A percentile compares a stretch with the other conserved stretches of the same genome.
These are phyloP conservation scores for Elsinoe necatrix DNA, from an alignment of 2,329 filamentous ascomycete genomes.

Conservation along the genomic window DNA sequence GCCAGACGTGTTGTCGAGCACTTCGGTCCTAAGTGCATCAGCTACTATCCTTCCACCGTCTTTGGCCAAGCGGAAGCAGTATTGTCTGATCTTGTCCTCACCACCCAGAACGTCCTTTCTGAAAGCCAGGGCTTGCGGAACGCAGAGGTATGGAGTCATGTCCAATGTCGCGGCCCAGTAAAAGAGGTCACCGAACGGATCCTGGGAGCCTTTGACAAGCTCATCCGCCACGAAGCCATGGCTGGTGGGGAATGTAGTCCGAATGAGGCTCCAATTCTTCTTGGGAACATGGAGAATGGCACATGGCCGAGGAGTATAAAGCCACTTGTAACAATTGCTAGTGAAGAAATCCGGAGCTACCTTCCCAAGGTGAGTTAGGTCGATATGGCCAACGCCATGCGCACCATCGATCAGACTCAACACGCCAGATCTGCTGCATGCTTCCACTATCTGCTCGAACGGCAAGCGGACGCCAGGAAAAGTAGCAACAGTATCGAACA, in stretches of 20 bases:
- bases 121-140: constrained; percentile 62
- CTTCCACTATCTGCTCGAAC: constrained; percentile 56
- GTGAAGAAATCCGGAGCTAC: constrained; percentile 75
- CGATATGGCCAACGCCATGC: constrained; percentile 74
- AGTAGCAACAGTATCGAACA: constrained; percentile 76
- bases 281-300: constrained; percentile 71
- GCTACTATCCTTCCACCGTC: constrained; percentile 4
- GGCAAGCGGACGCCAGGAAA: constrained; percentile 73
- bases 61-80: constrained; percentile 5
- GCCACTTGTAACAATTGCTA: constrained; percentile 86
- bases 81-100: constrained; percentile 12
- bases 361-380: constrained; percentile 48
- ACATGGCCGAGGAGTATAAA: constrained; percentile 69
- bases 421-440: constrained; percentile 59
- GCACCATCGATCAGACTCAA: constrained; percentile 75
- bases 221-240: constrained; percentile 59
- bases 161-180: constrained; percentile 56
- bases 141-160: constrained; percentile 59
- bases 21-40: constrained; percentile 7
- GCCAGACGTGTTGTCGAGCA: background rate
- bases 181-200: background rate
- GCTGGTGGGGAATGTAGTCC: constrained; percentile 67
- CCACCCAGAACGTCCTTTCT: constrained; percentile 36
- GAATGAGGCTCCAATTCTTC: constrained; percentile 67
- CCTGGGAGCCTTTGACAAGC: constrained; percentile 6